Evolutionary conservation across 768 basidiomycete species (phyloP), one percentile per base, ranked within the genome.

Genomic region (Serendipita sp.): DNA sequence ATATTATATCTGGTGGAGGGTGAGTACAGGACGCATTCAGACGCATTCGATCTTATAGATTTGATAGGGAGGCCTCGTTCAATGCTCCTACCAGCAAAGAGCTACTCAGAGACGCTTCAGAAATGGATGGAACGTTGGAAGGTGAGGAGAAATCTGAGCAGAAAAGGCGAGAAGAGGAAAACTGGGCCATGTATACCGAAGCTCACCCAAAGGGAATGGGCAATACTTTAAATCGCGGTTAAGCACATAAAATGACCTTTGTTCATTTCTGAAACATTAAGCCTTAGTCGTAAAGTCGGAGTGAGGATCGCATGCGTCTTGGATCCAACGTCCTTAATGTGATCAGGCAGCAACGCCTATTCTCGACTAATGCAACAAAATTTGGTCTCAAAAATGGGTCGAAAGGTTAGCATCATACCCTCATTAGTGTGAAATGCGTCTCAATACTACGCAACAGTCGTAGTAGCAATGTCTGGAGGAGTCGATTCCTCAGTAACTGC

Each of bases 211-310:
- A 78, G 69, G 96, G 96, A 1, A 88, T 87, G n/a, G 96, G 96
- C 2, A 99, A 99, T 71, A 95, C 86, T 11, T 92, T 95, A 88
- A 96, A 97, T 72, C 81, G 90, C 65, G 93, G 93, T 64, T 92
- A 72, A 80, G 11, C 11, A 31, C 13, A n/a, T 31, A 26, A 30
- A 2, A 4, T n/a, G n/a, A 26, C n/a, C 11, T 31, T 34, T 34
- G 17, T 38, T 38, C 14, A 5, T 14, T 14, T 38, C 14, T 38
- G 7, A 38, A 38, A 14, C 14, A 5, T 14, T 38, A 38, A 38
- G 38, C 14, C 38, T 7, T 38, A n/a, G n/a, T n/a, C n/a, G n/a
- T n/a, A n/a, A n/a, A n/a, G n/a, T n/a, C n/a, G n/a, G n/a, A n/a
- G n/a, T n/a, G n/a, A 14, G 5, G 38, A 14, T 14, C 14, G 11